These are phyloP conservation scores for Flueggea neowawraea DNA, from an alignment of 441 rosid species.

Conservation along the genomic window DNA sequence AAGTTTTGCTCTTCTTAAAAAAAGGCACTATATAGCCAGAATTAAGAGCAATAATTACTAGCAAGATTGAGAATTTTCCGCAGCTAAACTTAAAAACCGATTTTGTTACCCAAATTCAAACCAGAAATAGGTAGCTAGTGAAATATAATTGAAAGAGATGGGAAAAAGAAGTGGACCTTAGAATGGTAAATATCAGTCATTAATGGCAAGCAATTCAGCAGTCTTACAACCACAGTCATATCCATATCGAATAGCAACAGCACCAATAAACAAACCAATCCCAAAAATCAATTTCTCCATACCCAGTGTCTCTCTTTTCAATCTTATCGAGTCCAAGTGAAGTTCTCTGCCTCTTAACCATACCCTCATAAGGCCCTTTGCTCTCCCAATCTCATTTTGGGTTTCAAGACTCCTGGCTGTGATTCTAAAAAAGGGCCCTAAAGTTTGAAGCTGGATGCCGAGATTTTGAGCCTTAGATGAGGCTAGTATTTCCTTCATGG, in stretches of 20 bases:
- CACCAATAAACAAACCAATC: conserved; percentile 83
- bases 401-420: conserved; percentile 62
- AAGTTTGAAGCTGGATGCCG: conserved; percentile 58
- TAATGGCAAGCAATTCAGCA: conserved; percentile 89
- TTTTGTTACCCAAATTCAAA: no score
- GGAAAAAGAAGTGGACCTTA: conserved; percentile 40
- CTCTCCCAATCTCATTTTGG: conserved; percentile 61
- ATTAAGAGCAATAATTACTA: no score
- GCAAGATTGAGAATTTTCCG: no score
- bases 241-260: conserved; percentile 82
- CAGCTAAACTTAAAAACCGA: no score
- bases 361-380: conserved; percentile 70
- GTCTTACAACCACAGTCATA: conserved; percentile 71
- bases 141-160: no score
- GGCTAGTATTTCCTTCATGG: conserved; percentile 63
- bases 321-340: conserved; percentile 71
- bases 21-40: no score
- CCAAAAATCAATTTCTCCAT: conserved; percentile 85
- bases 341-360: conserved; percentile 79
- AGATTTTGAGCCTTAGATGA: conserved; percentile 72
- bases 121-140: no score
- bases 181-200: conserved; percentile 82
- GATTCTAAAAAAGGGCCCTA: conserved; percentile 82
- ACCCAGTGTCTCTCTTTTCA: conserved; percentile 65
- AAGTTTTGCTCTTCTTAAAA: no score